These are phyloP conservation scores for Chrysosporium queenslandicum DNA, from an alignment of 2,329 filamentous ascomycete genomes.

Conservation along the genomic window DNA sequence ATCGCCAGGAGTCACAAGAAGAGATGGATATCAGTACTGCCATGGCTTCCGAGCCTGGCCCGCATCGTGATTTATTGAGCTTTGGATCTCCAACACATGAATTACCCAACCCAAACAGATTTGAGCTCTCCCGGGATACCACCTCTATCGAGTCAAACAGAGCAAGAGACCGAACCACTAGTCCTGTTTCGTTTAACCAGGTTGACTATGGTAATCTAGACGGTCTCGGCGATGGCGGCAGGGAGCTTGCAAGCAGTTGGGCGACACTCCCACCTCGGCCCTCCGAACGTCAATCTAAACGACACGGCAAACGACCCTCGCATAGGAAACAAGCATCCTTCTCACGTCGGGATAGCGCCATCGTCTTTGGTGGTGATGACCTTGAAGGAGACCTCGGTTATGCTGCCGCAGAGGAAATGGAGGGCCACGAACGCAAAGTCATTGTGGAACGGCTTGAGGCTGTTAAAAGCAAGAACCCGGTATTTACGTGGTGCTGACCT, in stretches of 20 bases:
- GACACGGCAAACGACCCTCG: constrained; percentile 15
- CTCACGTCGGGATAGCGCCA: constrained; percentile 32
- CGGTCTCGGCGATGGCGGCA: constrained; percentile 23
- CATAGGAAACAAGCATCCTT: constrained; percentile 31
- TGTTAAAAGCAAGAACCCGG: constrained; percentile 88
- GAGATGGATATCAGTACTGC: constrained; percentile 84
- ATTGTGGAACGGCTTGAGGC: constrained; percentile 94
- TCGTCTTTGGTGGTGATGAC: constrained; percentile 58
- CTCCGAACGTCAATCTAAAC: constrained; percentile 20
- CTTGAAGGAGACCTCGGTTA: constrained; percentile 89
- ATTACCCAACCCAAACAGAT: constrained; percentile 64
- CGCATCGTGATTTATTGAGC: constrained; percentile 58
- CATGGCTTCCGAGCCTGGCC: constrained; percentile 45
- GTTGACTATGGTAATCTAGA: constrained; percentile 26
- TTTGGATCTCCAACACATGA: constrained; percentile 48
- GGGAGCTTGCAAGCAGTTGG: constrained; percentile 31
- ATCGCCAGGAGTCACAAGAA: constrained; percentile 48
- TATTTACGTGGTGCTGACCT: constrained; percentile 88
- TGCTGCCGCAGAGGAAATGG: constrained; percentile 85
- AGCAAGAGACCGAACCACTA: constrained; percentile 23
- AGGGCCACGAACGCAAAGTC: constrained; percentile 81
- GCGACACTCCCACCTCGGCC: constrained; percentile 30
- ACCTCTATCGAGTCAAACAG: constrained; percentile 30
- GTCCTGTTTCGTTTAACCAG: constrained; percentile 28
- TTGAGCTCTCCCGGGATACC: constrained; percentile 50